Conservation (phyloP, 768 basidiomycete species). For the Rhodotorula babjevae region DNA sequence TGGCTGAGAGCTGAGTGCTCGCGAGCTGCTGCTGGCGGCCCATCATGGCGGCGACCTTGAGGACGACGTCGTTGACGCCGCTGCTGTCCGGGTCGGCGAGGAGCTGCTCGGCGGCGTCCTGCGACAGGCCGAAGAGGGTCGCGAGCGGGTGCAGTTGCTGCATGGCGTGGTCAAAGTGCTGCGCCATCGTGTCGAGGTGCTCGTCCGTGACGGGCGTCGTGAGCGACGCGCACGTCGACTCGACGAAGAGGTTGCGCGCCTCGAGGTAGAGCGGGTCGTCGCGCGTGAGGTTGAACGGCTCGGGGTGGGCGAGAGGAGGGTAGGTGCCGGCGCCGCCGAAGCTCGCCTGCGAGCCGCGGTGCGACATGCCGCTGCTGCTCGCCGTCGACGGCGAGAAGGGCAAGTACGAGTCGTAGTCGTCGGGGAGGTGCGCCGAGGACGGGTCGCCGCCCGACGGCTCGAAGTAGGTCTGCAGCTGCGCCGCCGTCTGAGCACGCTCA, state of each 20-base stretch:
- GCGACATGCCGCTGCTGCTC: constrained; percentile 2
- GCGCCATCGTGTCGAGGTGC: constrained; percentile 11
- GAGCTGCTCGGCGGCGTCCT: constrained; percentile 31
- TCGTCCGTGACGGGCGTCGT: constrained; percentile 4
- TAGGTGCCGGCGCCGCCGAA: constrained; percentile 4
- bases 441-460: constrained; percentile 12
- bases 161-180: constrained; percentile 38
- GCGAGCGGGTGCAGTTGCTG: constrained; percentile 30
- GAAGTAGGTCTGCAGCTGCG: constrained; percentile 34
- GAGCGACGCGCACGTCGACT: constrained; percentile 25
- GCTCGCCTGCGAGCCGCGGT: constrained; percentile 14
- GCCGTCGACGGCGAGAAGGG: background rate
- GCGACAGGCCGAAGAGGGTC: constrained; percentile 31
- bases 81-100: constrained; percentile 29
- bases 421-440: constrained; percentile 7
- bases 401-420: constrained; percentile 11
- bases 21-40: constrained; percentile 30
- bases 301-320: constrained; percentile 28
- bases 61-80: constrained; percentile 30
- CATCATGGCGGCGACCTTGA: constrained; percentile 29
- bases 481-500: constrained; percentile 22
- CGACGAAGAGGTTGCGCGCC: constrained; percentile 32
- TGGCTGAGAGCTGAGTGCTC: constrained; percentile 21
- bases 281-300: constrained; percentile 27
- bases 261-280: constrained; percentile 33